phyloP scores from a whole-genome alignment of 2,329 filamentous ascomycete genomes.

The Tolypocladium capitatum region DNA sequence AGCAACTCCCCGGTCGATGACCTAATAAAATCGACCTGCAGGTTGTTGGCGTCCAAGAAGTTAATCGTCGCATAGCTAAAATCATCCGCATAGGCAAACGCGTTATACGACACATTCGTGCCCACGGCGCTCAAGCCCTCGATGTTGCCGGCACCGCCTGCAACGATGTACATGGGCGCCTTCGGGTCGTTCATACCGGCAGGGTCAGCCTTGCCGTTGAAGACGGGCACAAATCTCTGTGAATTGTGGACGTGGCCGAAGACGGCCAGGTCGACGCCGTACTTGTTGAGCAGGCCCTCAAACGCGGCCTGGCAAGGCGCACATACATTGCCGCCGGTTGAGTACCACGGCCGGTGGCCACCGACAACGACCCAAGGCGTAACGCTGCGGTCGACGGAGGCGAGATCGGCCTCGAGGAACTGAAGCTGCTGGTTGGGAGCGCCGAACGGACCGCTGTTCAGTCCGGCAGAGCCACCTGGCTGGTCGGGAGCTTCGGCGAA shows the following conservation, averaged over 20 bases:
- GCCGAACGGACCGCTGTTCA: constrained; percentile 38
- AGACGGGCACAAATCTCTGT: constrained; percentile 34
- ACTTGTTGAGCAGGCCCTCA: constrained; percentile 38
- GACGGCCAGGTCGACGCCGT: constrained; percentile 42
- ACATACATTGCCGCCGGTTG: constrained; percentile 24
- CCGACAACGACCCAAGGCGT: constrained; percentile 31
- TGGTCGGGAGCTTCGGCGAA: constrained; percentile 15
- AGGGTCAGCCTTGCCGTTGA: constrained; percentile 21
- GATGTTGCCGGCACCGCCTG: constrained; percentile 43
- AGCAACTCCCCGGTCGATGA: constrained; percentile 33
- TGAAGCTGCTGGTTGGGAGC: constrained; percentile 32
- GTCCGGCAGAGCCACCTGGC: constrained; percentile 10
- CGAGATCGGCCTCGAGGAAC: constrained; percentile 41
- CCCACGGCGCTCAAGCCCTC: constrained; percentile 34
- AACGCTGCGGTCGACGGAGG: constrained; percentile 38
- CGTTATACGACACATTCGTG: constrained; percentile 26
- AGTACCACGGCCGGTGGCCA: constrained; percentile 35
- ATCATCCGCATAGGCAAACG: constrained; percentile 35
- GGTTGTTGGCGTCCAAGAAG: constrained; percentile 28
- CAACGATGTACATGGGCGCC: constrained; percentile 25
- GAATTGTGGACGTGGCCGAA: constrained; percentile 47
- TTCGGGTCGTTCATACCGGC: constrained; percentile 21
- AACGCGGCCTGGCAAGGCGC: constrained; percentile 35
- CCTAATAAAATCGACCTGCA: constrained; percentile 37
- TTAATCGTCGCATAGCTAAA: constrained; percentile 37